These are phyloP conservation scores for Cyberlindnera sargentensis DNA, from an alignment of 805 yeast species.

Conservation along the genomic window DNA sequence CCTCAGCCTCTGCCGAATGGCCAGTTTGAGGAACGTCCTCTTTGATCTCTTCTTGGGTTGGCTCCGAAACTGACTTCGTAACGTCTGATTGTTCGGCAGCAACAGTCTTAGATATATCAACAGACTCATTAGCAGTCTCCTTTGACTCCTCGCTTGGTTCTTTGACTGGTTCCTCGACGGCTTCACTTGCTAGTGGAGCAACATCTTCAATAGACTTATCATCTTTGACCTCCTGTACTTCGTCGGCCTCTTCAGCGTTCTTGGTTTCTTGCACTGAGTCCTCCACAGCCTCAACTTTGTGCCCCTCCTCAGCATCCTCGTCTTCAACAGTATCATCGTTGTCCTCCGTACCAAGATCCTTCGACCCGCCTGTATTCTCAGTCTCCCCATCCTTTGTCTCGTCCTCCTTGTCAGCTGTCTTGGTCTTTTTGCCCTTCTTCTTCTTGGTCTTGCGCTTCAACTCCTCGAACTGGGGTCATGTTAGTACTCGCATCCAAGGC, in stretches of 20 bases:
- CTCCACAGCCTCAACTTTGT: too few species aligned
- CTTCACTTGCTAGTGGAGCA: too few species aligned
- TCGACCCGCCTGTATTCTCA: too few species aligned
- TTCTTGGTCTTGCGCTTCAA: conserved; percentile 54
- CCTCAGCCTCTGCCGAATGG: too few species aligned
- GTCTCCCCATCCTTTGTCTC: conserved; percentile 10
- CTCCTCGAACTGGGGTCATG: conserved; percentile 43
- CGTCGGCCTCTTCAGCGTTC: conserved; percentile 2
- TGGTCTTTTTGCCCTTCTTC: conserved; percentile 24
- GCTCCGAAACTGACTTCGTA: too few species aligned
- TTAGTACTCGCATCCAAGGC: neutral
- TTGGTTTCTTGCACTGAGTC: too few species aligned
- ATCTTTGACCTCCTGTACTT: conserved; percentile 10
- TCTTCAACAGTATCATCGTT: conserved; percentile 3
- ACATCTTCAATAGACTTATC: conserved; percentile 7
- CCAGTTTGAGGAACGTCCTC: too few species aligned
- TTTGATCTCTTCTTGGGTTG: too few species aligned
- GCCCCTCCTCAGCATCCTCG: neutral
- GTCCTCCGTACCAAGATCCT: conserved; percentile 1
- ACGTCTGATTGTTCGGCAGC: too few species aligned
- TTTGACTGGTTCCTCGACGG: conserved; percentile 4
- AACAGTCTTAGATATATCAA: too few species aligned
- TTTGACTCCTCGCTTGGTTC: neutral
- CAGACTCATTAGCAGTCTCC: too few species aligned
- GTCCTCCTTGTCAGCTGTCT: neutral